Evolutionary conservation across 1,139 yeast species (phyloP), one percentile per base, ranked within the genome.

Genomic region (Sugiyamaella neomexicana): DNA sequence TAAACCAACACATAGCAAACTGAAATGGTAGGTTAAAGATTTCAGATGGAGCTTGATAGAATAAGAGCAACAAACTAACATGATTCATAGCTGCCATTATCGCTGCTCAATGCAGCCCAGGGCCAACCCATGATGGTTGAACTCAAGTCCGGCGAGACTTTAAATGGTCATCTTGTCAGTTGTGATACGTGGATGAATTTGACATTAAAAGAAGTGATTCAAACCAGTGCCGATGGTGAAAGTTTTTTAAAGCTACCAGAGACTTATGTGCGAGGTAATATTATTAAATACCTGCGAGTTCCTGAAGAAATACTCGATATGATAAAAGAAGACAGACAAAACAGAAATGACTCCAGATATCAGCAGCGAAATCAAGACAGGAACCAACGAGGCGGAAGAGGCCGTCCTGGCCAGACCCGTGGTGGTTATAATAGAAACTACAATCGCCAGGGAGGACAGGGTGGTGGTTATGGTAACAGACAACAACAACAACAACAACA

Each of bases 151-250:
- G 97, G 98, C 34, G 97, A 89, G 67, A 85, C 95, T 12, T 77
- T 90, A 56, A 88, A 86, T 66, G 99, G 99, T 40, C 82, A 81
- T 58, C 77, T 95, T 59, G 81, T 84, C 56, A 87, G 88, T 66
- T 90, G 96, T 65, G 99, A 95, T 69, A 85, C 89, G 40, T 89
- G 96, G 91, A 95, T 95, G 99, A 93, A 93, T 69, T 77, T 95
- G 63, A 89, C 96, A 1, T 77, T 95, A 55, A 78, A 78, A 44
- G 85, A 90, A 62, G 98, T 87, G 20, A 81, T 85, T 52, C 91
- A 86, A 68, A 82, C 88, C 13, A 82, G 83, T 58, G 76, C 85
- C 5, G 73, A 80, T 61, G 95, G 89, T 13, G 86, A 84, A 53
- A 75, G 76, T 42, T 86, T 88, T 67, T 73, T 79, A 56, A 84